Conservation (phyloP, 2,329 filamentous ascomycete species). For the Fusarium armeniacum region DNA sequence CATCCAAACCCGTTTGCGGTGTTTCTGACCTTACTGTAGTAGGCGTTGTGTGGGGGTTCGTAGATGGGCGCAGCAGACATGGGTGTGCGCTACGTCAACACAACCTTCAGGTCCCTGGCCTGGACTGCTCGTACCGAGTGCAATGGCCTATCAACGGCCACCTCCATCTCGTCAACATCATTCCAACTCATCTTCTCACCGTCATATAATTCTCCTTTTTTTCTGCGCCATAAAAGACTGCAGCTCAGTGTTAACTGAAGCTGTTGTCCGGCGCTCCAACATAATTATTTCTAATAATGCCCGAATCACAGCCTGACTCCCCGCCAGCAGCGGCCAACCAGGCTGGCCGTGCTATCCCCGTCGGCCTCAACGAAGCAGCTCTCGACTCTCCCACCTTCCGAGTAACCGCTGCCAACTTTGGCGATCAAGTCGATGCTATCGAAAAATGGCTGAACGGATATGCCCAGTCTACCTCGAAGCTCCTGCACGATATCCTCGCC, state of each 20-base stretch:
- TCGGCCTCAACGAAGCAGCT: slow-evolving; percentile 92
- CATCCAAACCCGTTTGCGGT: slow-evolving; percentile 25
- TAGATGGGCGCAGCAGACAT: slow-evolving; percentile 22
- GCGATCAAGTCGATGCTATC: slow-evolving; percentile 90
- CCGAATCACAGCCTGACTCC: slow-evolving; percentile 35
- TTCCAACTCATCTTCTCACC: slow-evolving; percentile 42
- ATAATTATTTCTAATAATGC: slow-evolving; percentile 41
- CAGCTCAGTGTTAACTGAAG: slow-evolving; percentile 48
- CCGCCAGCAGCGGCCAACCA: slow-evolving; percentile 44
- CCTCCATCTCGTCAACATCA: slow-evolving; percentile 42
- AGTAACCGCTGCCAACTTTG: slow-evolving; percentile 86
- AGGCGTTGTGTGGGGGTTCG: slow-evolving; percentile 20
- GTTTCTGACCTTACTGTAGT: slow-evolving; percentile 10
- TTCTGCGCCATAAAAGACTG: slow-evolving; percentile 41
- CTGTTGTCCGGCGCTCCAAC: slow-evolving; percentile 44
- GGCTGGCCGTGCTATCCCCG: slow-evolving; percentile 67
- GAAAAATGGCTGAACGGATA: slow-evolving; percentile 89
- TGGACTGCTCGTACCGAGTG: slow-evolving; percentile 4
- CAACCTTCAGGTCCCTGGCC: slow-evolving; percentile 17
- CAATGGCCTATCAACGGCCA: slow-evolving; percentile 36
- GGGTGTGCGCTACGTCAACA: slow-evolving; percentile 36
- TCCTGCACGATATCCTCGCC: slow-evolving; percentile 73
- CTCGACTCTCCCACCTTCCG: slow-evolving; percentile 98
- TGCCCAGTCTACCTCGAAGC: slow-evolving; percentile 66
- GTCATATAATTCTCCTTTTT: slow-evolving; percentile 27